Evolutionary conservation across 1,284 basidiomycete species (phyloP), one percentile per base, ranked within the genome.

Genomic region (Cryptococcus amylolentus): DNA sequence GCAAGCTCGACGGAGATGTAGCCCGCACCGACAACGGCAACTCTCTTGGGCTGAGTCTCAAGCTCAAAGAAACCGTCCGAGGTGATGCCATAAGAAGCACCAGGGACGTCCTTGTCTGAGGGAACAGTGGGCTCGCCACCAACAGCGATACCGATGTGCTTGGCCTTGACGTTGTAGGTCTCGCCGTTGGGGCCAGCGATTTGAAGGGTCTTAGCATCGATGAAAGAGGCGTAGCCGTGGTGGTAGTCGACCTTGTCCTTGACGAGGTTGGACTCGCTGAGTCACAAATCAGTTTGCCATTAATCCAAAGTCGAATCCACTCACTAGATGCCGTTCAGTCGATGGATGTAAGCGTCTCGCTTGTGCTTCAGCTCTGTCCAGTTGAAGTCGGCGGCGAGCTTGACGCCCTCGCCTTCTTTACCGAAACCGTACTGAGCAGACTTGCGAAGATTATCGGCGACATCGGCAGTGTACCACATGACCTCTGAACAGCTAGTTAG

Each of bases 61-160:
- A 98, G 84, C 44, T 86, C 91, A 70, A 99, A 99, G 82, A 98
- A 99, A 10, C 92, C 93, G 76, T 99, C 96, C 20, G 91, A 96
- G 77, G 87, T 81, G 68, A 92, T 94, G 43, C 93, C 96, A 56
- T 93, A 84, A 38, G 84, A 85, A 9, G 93, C 91, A 35, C 95
- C 96, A 14, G 92, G 91, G 56, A 98, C 88, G 46, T 85, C 68
- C 18, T 88, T 80, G 37, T 97, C 91, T 18, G 82, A 82, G 2
- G 95, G 95, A 49, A 88, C 79, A 37, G 84, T 86, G 0, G 95
- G 95, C 27, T 83, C 80, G 0, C 96, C 94, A 26, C 95, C 95
- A 16, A 89, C 89, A 42, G 93, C 88, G 61, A 99, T 80, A 65
- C 85, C 84, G 67, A 96, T 85, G 56, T 88, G 83, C 65, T 92